phyloP scores from a whole-genome alignment of 2,329 filamentous ascomycete genomes.

The Capronia epimyces region DNA sequence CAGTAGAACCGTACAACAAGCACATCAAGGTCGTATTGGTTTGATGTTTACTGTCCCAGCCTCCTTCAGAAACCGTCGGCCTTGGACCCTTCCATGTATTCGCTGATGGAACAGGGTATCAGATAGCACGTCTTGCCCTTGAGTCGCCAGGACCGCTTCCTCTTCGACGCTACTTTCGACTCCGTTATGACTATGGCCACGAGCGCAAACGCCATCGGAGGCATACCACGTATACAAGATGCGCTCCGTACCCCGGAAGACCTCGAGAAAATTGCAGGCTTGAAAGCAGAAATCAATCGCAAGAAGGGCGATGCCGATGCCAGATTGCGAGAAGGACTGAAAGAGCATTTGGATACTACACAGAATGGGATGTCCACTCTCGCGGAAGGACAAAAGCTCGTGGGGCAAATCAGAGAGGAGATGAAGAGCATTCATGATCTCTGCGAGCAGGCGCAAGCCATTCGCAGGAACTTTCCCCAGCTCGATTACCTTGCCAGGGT shows the following conservation, averaged over 20 bases:
- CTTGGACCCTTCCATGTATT: not conserved
- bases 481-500: conserved; percentile 52
- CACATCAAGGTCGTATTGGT: not conserved
- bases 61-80: not conserved
- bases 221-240: conserved; percentile 75
- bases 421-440: conserved; percentile 98
- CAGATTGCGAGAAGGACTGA: conserved; percentile 79
- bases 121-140: not conserved
- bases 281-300: conserved; percentile 88
- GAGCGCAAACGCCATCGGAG: conserved; percentile 54
- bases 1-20: not conserved
- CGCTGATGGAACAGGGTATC: not conserved
- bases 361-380: conserved; percentile 88
- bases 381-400: conserved; percentile 81
- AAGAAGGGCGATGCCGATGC: conserved; percentile 90
- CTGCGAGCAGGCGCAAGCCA: conserved; percentile 93
- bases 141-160: not conserved
- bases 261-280: conserved; percentile 84
- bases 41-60: not conserved
- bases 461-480: conserved; percentile 96
- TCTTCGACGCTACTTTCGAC: not conserved
- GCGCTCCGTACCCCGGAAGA: conserved; percentile 93
- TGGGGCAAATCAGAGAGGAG: conserved; percentile 92
- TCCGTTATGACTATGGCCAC: conserved; percentile 35
- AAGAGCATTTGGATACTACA: conserved; percentile 89